Base-by-base conservation (phyloP, 2,329 filamentous ascomycete species). In the Verticillium isaacii region DNA sequence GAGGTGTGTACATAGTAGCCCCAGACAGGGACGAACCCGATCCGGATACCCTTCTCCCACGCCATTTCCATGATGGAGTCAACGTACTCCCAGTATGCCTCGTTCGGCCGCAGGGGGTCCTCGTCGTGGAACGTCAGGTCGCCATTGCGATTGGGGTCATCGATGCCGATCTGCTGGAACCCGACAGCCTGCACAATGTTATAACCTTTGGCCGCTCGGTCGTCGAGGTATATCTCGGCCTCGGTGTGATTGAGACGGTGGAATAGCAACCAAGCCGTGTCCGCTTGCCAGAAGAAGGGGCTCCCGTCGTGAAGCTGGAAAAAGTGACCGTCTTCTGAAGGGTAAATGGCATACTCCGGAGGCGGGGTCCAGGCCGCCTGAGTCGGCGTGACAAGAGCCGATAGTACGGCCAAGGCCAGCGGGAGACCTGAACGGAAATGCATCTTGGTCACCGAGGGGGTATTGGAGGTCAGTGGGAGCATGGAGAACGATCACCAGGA, bases 81-180 rank as follows among this genome's bases (percentile, higher is more conserved):
- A 8, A 56, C 32, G 23, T 45, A 61, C 25, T 34, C 58, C 62
- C 62, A 65, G 58, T 64, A 64, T 2, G 62, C 57, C 41, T 64
- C 60, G 34, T 65, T 64, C 15, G 64, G 64, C 60, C 62, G 57
- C 2, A 50, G 60, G 32, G 58, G 58, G 57, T 65, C 62, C 17
- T 25, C 52, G 34, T 62, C 57, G 36, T 62, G 61, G 23, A 64
- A 64, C 11, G 64, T 57, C 39, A 61, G 25, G 39, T 60, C 60
- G 58, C 64, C 64, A 32, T 64, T 60, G 34, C 64, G 60, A 45
- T 64, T 64, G 6, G 58, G 58, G 23, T 32, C 57, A 19, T 36
- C 45, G 50, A 63, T 63, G 25, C 60, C 56, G 25, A 58, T 61
- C 25, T 58, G 55, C 19, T 36, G 9, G 32, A 58, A 58, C 80